These are phyloP conservation scores for Angomonas deanei DNA, from an alignment of 208 protist species.

Conservation along the genomic window DNA sequence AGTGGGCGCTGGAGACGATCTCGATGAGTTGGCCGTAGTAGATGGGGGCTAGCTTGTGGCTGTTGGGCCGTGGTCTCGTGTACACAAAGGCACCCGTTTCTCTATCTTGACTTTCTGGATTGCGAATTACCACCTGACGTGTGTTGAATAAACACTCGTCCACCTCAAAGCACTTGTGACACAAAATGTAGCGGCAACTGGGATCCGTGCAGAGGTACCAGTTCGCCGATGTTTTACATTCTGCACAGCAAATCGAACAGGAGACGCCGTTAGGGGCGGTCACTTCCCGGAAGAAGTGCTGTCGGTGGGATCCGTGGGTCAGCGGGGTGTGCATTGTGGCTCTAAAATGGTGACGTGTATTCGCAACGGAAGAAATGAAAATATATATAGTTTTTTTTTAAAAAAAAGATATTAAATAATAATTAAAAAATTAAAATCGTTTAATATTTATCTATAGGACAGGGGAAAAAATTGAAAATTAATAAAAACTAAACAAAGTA, in stretches of 20 bases:
- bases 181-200: constrained; percentile 49
- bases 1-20: constrained; percentile 55
- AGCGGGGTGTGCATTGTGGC: constrained; percentile 6
- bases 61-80: constrained; percentile 47
- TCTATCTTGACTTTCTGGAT: constrained; percentile 43
- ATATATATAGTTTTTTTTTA: background rate
- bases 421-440: too few relatives aligned
- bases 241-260: constrained; percentile 64
- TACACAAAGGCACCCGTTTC: constrained; percentile 37
- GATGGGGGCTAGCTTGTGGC: constrained; percentile 58
- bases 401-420: too few relatives aligned
- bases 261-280: constrained; percentile 1
- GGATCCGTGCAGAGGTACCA: constrained; percentile 54
- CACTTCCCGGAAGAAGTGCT: constrained; percentile 42
- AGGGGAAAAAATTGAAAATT: too few relatives aligned
- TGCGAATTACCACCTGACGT: constrained; percentile 66
- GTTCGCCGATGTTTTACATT: constrained; percentile 29
- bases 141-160: constrained; percentile 51
- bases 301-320: constrained; percentile 64
- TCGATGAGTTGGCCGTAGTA: constrained; percentile 57
- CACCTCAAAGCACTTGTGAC: constrained; percentile 76
- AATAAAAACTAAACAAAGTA: too few relatives aligned
- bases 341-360: background rate
- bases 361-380: background rate
- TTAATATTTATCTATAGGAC: too few relatives aligned